Percentiles rank a stretch among this genome's conserved stretches.
Evolutionary conservation across 495 filamentous ascomycete genomes (phyloP).

Genomic region (Neurospora discreta): DNA sequence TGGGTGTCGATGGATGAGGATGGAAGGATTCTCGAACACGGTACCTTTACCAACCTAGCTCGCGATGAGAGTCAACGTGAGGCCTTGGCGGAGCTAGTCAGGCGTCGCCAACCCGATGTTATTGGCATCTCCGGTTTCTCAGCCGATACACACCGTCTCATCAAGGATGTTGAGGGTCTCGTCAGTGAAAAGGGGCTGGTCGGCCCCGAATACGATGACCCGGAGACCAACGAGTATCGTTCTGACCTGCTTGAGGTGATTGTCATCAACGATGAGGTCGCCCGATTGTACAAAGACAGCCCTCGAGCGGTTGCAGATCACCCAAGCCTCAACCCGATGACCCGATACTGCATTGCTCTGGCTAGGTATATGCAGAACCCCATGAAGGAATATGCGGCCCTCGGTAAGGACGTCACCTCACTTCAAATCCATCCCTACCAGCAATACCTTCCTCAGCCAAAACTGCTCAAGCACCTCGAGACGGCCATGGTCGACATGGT

Average conservation of each 20-base stretch:
- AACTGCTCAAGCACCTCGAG: conserved; percentile 74
- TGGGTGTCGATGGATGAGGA: conserved; percentile 93
- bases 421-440: conserved; percentile 84
- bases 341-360: conserved; percentile 78
- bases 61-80: conserved; percentile 56
- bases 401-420: conserved; percentile 78
- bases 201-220: conserved; percentile 59
- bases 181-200: conserved; percentile 63
- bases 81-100: conserved; percentile 60
- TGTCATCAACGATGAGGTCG: conserved; percentile 92
- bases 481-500: conserved; percentile 97
- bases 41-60: conserved; percentile 69
- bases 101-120: conserved; percentile 74
- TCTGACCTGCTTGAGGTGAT: conserved; percentile 73
- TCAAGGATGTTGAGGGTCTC: conserved; percentile 64
- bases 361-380: conserved; percentile 89
- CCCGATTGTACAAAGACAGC: conserved; percentile 84
- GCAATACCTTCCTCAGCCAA: conserved; percentile 74
- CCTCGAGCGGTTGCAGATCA: conserved; percentile 71
- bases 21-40: conserved; percentile 75
- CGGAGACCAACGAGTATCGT: conserved; percentile 49
- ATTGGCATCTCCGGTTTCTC: conserved; percentile 85
- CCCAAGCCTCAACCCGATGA: conserved; percentile 61
- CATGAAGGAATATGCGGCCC: conserved; percentile 86
- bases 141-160: conserved; percentile 72